Percentiles rank a stretch among this genome's conserved stretches.
Conservation (phyloP, 2,329 filamentous ascomycete species). For the Stagonosporopsis rhizophila region DNA sequence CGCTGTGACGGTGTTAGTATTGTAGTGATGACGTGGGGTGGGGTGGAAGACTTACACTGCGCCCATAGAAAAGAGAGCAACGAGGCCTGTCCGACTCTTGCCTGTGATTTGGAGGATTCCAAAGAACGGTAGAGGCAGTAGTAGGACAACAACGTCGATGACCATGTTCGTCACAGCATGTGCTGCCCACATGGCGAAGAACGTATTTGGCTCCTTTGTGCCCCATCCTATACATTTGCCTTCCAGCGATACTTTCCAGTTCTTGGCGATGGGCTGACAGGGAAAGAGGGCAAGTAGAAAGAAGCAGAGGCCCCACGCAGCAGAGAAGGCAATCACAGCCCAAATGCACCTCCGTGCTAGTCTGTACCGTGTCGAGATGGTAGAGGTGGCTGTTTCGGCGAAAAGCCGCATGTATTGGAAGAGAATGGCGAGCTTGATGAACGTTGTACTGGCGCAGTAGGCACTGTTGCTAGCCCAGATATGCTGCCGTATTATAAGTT, state of each 20-base stretch:
- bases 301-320: slow-evolving; percentile 43
- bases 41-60: slow-evolving; percentile 42
- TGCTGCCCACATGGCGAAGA: slow-evolving; percentile 39
- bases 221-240: slow-evolving; percentile 48
- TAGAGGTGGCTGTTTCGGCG: slow-evolving; percentile 27
- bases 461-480: slow-evolving; percentile 41
- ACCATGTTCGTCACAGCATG: slow-evolving; percentile 45
- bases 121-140: slow-evolving; percentile 44
- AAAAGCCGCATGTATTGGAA: slow-evolving; percentile 49
- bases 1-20: slow-evolving; percentile 28
- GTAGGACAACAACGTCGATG: slow-evolving; percentile 42
- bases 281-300: slow-evolving; percentile 41
- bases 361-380: slow-evolving; percentile 13
- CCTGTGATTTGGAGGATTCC: slow-evolving; percentile 37
- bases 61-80: slow-evolving; percentile 43
- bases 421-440: slow-evolving; percentile 49
- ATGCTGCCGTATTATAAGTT: slow-evolving; percentile 24
- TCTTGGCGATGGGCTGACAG: slow-evolving; percentile 39
- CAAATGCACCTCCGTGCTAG: slow-evolving; percentile 29
- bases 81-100: slow-evolving; percentile 39
- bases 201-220: slow-evolving; percentile 35
- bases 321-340: slow-evolving; percentile 30
- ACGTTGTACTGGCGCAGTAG: slow-evolving; percentile 42
- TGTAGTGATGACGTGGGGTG: background rate
- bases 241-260: slow-evolving; percentile 32